Conservation (phyloP, 1,284 basidiomycete genomes). For the Cronartium ribicola region DNA sequence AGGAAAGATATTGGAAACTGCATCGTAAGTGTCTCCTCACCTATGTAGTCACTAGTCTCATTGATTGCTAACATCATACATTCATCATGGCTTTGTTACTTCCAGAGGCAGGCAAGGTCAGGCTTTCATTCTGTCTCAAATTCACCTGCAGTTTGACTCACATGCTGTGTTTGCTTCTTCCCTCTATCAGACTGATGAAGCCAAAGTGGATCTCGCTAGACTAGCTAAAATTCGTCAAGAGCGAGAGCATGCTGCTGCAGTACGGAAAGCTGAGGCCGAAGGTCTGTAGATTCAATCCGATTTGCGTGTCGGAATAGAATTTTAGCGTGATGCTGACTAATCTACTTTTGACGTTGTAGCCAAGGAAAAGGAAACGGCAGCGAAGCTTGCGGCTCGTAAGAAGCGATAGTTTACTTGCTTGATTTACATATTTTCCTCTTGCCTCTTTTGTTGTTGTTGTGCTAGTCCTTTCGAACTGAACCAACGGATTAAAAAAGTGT, state of each 20-base stretch:
- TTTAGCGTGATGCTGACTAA: background rate
- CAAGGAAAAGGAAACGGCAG: constrained; percentile 30
- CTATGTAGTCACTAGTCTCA: background rate
- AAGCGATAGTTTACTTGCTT: too few relatives aligned
- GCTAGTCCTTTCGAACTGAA: too few relatives aligned
- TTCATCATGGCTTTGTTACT: constrained; percentile 25
- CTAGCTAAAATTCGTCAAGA: constrained; percentile 79
- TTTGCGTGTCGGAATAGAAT: background rate
- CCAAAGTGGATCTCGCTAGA: constrained; percentile 76
- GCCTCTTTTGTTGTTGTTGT: too few relatives aligned
- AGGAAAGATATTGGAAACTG: constrained; percentile 63
- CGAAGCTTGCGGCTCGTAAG: constrained; percentile 13
- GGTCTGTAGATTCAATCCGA: constrained; percentile 51
- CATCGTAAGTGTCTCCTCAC: constrained; percentile 64
- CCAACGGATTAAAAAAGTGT: too few relatives aligned
- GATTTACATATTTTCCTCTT: too few relatives aligned
- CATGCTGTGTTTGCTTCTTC: constrained; percentile 8
- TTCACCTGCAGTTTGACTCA: background rate
- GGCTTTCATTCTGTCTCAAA: background rate
- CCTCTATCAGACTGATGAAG: constrained; percentile 67
- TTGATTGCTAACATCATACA: background rate
- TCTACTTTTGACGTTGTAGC: background rate
- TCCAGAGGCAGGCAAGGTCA: constrained; percentile 32
- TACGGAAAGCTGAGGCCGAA: constrained; percentile 76
- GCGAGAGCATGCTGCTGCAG: constrained; percentile 75